Conservation (phyloP, 495 filamentous ascomycete species). For the Aspergillus carlsbadensis region DNA sequence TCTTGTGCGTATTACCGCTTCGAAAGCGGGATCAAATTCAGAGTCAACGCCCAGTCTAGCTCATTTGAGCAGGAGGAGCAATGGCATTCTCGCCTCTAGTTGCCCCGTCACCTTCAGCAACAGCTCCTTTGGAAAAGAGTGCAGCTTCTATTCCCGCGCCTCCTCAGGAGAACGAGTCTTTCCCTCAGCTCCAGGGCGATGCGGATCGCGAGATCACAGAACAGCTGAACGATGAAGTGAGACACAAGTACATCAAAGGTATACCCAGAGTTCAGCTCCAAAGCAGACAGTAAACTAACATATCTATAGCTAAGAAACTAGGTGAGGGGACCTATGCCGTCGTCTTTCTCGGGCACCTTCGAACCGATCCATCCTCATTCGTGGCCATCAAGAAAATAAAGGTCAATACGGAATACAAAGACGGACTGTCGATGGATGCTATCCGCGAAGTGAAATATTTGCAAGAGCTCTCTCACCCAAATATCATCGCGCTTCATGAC, state of each 20-base stretch:
- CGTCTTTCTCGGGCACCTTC: conserved; percentile 83
- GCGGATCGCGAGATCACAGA: conserved; percentile 66
- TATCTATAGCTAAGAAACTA: conserved; percentile 69
- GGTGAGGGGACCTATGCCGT: conserved; percentile 97
- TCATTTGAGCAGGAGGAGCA: conserved; percentile 1
- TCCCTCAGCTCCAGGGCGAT: conserved; percentile 18
- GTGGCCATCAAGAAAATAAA: conserved; percentile 99
- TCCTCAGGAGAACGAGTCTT: conserved; percentile 11
- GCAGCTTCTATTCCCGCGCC: conserved; percentile 33
- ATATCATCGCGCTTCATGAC: conserved; percentile 86
- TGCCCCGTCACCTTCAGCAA: conserved; percentile 33
- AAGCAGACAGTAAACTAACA: not conserved
- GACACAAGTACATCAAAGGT: conserved; percentile 88
- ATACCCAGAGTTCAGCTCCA: conserved; percentile 8
- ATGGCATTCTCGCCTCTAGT: conserved; percentile 49
- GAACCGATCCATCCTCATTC: conserved; percentile 60
- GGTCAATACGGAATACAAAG: conserved; percentile 75
- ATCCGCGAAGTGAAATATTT: conserved; percentile 93
- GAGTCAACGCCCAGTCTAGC: not conserved
- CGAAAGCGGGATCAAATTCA: no score
- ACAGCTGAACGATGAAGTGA: conserved; percentile 84
- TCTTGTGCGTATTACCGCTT: no score
- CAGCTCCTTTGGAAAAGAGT: conserved; percentile 34
- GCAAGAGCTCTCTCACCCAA: conserved; percentile 92
- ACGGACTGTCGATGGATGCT: conserved; percentile 90